phyloP scores from a whole-genome alignment of 257 asterid species.

The Nicotiana sylvestris region DNA sequence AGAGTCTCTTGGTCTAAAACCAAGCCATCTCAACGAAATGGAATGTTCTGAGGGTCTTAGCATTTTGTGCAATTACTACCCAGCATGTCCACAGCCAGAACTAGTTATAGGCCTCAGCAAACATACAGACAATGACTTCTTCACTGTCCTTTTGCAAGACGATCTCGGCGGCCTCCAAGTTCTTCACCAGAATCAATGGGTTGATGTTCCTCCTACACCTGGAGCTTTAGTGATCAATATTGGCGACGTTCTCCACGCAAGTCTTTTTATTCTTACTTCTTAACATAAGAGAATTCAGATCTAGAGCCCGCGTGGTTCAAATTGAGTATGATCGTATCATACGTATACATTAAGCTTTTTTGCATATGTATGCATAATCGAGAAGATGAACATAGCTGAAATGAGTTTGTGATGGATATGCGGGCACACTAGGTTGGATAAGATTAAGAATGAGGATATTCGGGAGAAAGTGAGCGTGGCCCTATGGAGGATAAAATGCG shows the following conservation, averaged over 20 bases:
- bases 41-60: constrained; percentile 49
- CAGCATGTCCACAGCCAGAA: constrained; percentile 66
- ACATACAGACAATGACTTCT: constrained; percentile 50
- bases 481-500: too few relatives aligned
- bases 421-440: too few relatives aligned
- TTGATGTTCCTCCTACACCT: constrained; percentile 45
- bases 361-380: too few relatives aligned
- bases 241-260: constrained; percentile 69
- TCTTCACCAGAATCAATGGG: constrained; percentile 41
- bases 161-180: constrained; percentile 55
- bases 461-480: too few relatives aligned
- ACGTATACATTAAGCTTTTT: too few relatives aligned
- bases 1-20: constrained; percentile 51
- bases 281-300: not conserved
- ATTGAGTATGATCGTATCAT: too few relatives aligned
- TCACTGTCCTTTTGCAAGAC: constrained; percentile 60
- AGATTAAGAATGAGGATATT: too few relatives aligned
- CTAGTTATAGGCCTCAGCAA: constrained; percentile 48
- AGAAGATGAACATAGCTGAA: too few relatives aligned
- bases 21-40: constrained; percentile 36
- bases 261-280: not conserved
- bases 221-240: constrained; percentile 56
- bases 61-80: constrained; percentile 54
- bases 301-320: not conserved
- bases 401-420: too few relatives aligned